Evolutionary conservation across 2,329 filamentous ascomycete genomes (phyloP).

Genomic region (Botrytis medusae): DNA sequence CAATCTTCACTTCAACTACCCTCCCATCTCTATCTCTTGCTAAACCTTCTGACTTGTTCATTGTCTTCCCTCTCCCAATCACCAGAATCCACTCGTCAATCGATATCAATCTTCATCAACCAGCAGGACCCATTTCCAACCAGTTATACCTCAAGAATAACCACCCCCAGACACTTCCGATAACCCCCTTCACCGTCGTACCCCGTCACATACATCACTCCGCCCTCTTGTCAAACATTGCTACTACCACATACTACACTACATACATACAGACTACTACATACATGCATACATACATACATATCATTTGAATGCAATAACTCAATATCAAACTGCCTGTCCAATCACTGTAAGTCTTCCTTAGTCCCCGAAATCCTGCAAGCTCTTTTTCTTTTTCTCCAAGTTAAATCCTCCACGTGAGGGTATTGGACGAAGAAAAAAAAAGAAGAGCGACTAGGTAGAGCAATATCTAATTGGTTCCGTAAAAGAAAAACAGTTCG

Average conservation of each 20-base stretch:
- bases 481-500: conserved; percentile 29
- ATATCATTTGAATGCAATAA: background rate
- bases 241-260: conserved; percentile 11
- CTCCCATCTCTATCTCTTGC: background rate
- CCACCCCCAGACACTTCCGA: conserved; percentile 1
- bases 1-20: background rate
- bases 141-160: conserved; percentile 19
- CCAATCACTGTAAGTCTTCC: conserved; percentile 24
- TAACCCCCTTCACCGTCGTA: conserved; percentile 25
- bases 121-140: background rate
- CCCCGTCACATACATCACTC: conserved; percentile 24
- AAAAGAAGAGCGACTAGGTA: background rate
- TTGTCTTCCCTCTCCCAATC: background rate
- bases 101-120: conserved; percentile 15
- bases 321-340: background rate
- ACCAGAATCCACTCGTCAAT: conserved; percentile 13
- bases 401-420: conserved; percentile 21
- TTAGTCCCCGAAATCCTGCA: conserved; percentile 24
- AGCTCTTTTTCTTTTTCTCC: background rate
- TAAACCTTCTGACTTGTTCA: conserved; percentile 17
- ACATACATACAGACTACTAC: background rate
- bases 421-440: conserved; percentile 5
- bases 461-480: conserved; percentile 32
- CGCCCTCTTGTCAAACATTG: conserved; percentile 29
- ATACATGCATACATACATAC: background rate